Conservation (phyloP, 1,139 yeast species). For the Kodamaea arcana region DNA sequence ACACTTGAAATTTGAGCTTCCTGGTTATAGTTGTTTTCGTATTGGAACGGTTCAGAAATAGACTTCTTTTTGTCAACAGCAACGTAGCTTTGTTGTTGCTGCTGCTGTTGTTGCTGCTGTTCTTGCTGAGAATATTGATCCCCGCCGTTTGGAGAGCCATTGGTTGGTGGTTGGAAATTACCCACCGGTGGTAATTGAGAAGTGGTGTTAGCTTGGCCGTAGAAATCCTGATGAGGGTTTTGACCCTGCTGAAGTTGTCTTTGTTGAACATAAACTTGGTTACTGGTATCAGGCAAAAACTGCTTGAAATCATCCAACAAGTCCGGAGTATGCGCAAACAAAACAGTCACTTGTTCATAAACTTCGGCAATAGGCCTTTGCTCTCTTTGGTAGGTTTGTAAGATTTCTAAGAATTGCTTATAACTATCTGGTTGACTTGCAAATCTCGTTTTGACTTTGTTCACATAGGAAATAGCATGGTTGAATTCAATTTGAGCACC, state of each 20-base stretch:
- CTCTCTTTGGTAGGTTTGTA: constrained; percentile 94
- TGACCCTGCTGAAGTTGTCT: constrained; percentile 22
- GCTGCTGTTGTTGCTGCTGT: constrained; percentile 6
- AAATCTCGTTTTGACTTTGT: constrained; percentile 90
- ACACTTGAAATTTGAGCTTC: constrained; percentile 55
- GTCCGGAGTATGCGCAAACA: constrained; percentile 93
- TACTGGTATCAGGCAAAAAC: constrained; percentile 86
- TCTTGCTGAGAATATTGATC: constrained; percentile 8
- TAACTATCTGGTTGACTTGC: constrained; percentile 94
- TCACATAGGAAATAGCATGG: constrained; percentile 94
- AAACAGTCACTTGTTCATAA: constrained; percentile 83
- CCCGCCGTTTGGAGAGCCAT: constrained; percentile 26
- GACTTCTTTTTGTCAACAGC: constrained; percentile 19
- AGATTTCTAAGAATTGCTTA: constrained; percentile 88
- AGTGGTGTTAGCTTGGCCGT: constrained; percentile 20
- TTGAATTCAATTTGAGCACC: constrained; percentile 94
- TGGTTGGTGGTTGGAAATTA: constrained; percentile 78
- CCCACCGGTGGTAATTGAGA: constrained; percentile 92
- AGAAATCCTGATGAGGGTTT: constrained; percentile 12
- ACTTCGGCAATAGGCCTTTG: constrained; percentile 94
- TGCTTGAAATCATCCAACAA: constrained; percentile 90
- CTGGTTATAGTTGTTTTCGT: constrained; percentile 36
- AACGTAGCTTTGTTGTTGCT: constrained; percentile 4
- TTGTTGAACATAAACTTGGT: constrained; percentile 25
- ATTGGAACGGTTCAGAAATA: constrained; percentile 25